These are phyloP conservation scores for Neurospora sp. DNA, from an alignment of 495 filamentous ascomycete species.

Conservation along the genomic window DNA sequence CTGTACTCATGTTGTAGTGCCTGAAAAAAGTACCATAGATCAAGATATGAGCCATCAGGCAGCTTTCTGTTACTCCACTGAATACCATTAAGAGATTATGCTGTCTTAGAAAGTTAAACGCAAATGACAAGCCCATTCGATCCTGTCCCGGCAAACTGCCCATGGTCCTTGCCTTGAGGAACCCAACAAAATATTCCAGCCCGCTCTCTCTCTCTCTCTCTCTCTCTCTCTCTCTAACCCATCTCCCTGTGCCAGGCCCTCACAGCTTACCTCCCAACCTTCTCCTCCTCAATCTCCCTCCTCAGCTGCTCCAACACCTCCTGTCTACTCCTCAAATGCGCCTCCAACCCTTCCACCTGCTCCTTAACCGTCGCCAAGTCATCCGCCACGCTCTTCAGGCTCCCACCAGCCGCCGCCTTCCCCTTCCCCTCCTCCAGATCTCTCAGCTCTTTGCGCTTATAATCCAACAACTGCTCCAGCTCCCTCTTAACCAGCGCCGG, in stretches of 20 bases:
- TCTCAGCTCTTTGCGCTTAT: slow-evolving; percentile 56
- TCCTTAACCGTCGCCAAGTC: slow-evolving; percentile 66
- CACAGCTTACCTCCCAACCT: slow-evolving; percentile 26
- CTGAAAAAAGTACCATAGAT: too few relatives aligned
- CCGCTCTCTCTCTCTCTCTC: not conserved
- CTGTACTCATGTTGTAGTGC: too few relatives aligned
- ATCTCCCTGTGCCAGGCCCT: not conserved
- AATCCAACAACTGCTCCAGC: slow-evolving; percentile 78
- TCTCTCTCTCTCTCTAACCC: not conserved
- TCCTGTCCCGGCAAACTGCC: not conserved
- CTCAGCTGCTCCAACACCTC: slow-evolving; percentile 48
- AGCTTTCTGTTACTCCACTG: not conserved
- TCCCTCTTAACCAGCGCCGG: slow-evolving; percentile 88
- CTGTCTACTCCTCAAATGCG: slow-evolving; percentile 49
- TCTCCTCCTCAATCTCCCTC: slow-evolving; percentile 57
- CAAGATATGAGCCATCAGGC: not conserved
- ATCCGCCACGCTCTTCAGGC: slow-evolving; percentile 49
- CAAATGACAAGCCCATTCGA: not conserved
- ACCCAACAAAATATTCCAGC: not conserved
- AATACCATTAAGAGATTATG: not conserved
- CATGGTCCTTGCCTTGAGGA: not conserved
- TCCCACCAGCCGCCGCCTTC: slow-evolving; percentile 50
- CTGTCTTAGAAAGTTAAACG: not conserved
- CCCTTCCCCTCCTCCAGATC: slow-evolving; percentile 68
- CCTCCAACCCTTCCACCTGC: slow-evolving; percentile 62